Conservation (phyloP, 1,139 yeast genomes). For the Eremothecium gossypii region DNA sequence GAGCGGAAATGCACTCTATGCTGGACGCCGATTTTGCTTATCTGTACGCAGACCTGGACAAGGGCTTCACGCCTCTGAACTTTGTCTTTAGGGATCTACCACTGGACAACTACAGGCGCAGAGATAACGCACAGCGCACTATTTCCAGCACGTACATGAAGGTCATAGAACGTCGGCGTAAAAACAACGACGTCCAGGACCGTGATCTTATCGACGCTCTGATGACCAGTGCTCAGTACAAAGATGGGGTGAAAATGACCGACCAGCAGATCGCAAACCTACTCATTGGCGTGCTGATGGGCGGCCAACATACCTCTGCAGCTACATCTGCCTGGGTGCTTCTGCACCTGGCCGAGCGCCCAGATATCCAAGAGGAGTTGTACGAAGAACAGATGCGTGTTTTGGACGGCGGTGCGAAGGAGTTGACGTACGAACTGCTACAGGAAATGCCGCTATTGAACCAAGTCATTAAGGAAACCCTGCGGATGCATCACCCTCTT, state of each 20-base stretch:
- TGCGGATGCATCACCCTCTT: slow-evolving; percentile 91
- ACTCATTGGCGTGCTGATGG: slow-evolving; percentile 94
- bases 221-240: slow-evolving; percentile 74
- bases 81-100: slow-evolving; percentile 94
- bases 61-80: slow-evolving; percentile 93
- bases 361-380: slow-evolving; percentile 73
- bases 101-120: slow-evolving; percentile 69
- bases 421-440: slow-evolving; percentile 70
- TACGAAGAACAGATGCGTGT: slow-evolving; percentile 63
- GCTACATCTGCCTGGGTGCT: slow-evolving; percentile 93
- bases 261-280: slow-evolving; percentile 91
- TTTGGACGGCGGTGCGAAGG: slow-evolving; percentile 47
- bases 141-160: slow-evolving; percentile 75
- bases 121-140: slow-evolving; percentile 81
- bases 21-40: slow-evolving; percentile 79
- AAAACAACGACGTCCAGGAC: slow-evolving; percentile 62
- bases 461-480: slow-evolving; percentile 81
- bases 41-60: slow-evolving; percentile 83
- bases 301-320: slow-evolving; percentile 98
- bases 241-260: slow-evolving; percentile 89
- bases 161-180: slow-evolving; percentile 66
- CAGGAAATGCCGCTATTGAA: slow-evolving; percentile 74
- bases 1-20: slow-evolving; percentile 80
- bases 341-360: slow-evolving; percentile 80
- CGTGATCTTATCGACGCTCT: slow-evolving; percentile 87